Conservation (phyloP, 108 stramenopile species). For the Fragilaria crotonensis region DNA sequence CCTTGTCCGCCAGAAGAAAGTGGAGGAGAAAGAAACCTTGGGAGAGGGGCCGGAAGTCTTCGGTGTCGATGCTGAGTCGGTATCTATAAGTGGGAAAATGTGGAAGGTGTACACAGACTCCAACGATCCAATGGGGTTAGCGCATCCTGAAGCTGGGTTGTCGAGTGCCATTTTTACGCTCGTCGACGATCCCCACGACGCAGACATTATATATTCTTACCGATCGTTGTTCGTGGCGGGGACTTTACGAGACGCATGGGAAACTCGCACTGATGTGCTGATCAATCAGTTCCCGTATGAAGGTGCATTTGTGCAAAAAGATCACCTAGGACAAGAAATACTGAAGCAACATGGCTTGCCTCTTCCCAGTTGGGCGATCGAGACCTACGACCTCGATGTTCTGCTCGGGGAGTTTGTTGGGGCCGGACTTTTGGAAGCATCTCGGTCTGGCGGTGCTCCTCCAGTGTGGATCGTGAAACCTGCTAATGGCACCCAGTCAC, state of each 20-base stretch:
- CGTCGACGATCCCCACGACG: not conserved
- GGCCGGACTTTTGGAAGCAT: not conserved
- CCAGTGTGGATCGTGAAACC: conserved; percentile 16
- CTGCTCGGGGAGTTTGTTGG: conserved; percentile 9
- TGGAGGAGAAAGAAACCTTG: not conserved
- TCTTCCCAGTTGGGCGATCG: conserved; percentile 5
- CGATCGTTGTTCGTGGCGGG: conserved; percentile 3
- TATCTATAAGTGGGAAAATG: not conserved
- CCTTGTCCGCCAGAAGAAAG: conserved; percentile 5
- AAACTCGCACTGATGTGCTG: not conserved
- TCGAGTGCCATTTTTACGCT: not conserved
- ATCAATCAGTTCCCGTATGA: conserved; percentile 16
- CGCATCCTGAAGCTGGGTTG: conserved; percentile 7
- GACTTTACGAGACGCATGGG: not conserved
- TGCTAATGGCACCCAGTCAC: conserved; percentile 8
- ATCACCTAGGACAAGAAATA: conserved; percentile 8
- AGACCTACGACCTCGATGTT: conserved; percentile 12
- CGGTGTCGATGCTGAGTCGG: not conserved
- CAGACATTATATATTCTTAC: conserved; percentile 12
- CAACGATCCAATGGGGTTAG: conserved; percentile 14
- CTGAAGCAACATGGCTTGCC: conserved; percentile 13
- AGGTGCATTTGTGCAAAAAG: conserved; percentile 17
- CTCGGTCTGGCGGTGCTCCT: not conserved
- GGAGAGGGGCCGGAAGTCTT: not conserved
- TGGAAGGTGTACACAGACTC: conserved; percentile 7